Evolutionary conservation across 192 early-diverging fungal species (phyloP).

Genomic region (Coemansia sp.): DNA sequence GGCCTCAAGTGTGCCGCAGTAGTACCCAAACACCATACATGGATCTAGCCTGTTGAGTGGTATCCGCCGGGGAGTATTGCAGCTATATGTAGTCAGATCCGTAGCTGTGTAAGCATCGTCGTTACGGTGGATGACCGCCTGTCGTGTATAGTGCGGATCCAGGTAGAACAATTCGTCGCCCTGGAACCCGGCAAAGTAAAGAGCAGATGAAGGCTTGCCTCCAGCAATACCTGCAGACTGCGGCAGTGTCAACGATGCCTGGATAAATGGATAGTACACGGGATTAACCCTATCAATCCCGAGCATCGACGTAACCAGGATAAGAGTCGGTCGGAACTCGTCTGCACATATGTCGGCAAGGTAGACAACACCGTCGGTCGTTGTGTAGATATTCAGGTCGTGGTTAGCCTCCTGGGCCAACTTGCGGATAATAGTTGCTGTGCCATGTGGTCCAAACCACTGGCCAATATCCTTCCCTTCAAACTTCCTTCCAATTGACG

Average conservation of each 20-base stretch:
- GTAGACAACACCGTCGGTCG: constrained; percentile 83
- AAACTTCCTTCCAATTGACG: constrained; percentile 74
- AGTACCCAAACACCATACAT: constrained; percentile 92
- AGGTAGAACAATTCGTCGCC: constrained; percentile 79
- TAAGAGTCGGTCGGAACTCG: constrained; percentile 68
- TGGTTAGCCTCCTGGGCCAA: constrained; percentile 15
- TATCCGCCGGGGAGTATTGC: constrained; percentile 70
- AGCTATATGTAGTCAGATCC: constrained; percentile 83
- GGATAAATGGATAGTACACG: constrained; percentile 67
- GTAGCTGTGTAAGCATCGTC: constrained; percentile 29
- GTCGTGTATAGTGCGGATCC: constrained; percentile 89
- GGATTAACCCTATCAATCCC: constrained; percentile 91
- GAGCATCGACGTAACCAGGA: constrained; percentile 84
- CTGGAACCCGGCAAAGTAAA: constrained; percentile 90
- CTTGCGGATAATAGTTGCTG: constrained; percentile 24
- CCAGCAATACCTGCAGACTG: constrained; percentile 91
- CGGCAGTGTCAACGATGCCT: constrained; percentile 74
- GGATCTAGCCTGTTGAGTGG: constrained; percentile 83
- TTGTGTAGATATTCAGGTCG: constrained; percentile 70
- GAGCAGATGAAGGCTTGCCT: constrained; percentile 90
- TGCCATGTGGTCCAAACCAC: constrained; percentile 93
- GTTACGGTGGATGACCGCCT: constrained; percentile 42
- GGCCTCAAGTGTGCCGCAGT: constrained; percentile 35
- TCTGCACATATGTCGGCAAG: constrained; percentile 42
- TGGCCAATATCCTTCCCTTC: constrained; percentile 88